Conservation (phyloP, 345 rosid species). For the Linum lewisii region DNA sequence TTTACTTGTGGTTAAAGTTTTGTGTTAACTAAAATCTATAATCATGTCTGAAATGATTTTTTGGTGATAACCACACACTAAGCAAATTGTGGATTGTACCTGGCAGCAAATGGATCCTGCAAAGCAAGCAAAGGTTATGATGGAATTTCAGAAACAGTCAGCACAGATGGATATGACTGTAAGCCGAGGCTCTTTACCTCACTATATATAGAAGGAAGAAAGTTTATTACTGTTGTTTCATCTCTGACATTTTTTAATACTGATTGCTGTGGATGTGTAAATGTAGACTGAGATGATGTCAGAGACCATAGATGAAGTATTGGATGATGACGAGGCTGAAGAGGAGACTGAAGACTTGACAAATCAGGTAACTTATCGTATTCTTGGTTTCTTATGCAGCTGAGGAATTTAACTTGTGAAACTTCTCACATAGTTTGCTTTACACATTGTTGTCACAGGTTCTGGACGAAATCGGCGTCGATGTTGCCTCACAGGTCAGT, state of each 20-base stretch:
- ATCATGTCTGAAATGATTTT: neutral
- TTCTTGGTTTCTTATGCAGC: neutral
- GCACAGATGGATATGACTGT: constrained; percentile 98
- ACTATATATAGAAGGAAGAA: constrained; percentile 2
- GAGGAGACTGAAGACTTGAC: constrained; percentile 93
- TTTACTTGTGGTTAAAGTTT: neutral
- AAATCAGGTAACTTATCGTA: constrained; percentile 46
- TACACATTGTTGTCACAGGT: constrained; percentile 38
- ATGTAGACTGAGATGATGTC: constrained; percentile 96
- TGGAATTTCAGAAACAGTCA: constrained; percentile 88
- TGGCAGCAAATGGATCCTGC: constrained; percentile 92
- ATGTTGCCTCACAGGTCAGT: constrained; percentile 87
- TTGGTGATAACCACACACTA: neutral
- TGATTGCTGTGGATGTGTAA: constrained; percentile 16
- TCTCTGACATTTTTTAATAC: constrained; percentile 6
- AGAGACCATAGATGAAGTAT: constrained; percentile 73
- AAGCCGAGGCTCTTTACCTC: constrained; percentile 25
- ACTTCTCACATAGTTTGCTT: neutral
- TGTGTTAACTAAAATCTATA: neutral
- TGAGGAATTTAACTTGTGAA: constrained; percentile 4
- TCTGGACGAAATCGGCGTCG: constrained; percentile 92
- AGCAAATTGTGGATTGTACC: constrained; percentile 8
- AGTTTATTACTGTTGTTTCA: neutral
- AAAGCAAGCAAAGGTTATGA: constrained; percentile 66
- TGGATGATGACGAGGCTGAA: constrained; percentile 92